phyloP scores from a whole-genome alignment of 1,284 basidiomycete genomes.

The Fistulina hepatica region DNA sequence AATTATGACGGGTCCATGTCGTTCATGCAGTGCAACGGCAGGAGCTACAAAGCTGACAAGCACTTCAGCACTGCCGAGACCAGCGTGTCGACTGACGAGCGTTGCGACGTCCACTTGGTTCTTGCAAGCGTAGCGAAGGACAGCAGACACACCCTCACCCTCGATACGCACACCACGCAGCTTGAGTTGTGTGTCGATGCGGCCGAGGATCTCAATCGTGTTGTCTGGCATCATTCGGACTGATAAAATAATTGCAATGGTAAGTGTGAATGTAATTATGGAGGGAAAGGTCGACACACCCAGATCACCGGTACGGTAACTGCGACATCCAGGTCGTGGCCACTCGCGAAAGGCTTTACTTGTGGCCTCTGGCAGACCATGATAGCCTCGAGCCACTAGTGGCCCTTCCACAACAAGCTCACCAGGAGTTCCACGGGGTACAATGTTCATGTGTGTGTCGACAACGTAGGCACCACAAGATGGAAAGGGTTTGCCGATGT shows the following conservation, averaged over 20 bases:
- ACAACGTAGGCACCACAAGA: conserved; percentile 13
- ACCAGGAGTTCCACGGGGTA: conserved; percentile 2
- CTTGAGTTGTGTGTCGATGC: conserved; percentile 52
- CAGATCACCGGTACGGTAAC: conserved; percentile 1
- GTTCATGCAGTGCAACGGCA: background rate
- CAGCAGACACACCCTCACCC: conserved; percentile 31
- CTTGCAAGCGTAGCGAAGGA: conserved; percentile 25
- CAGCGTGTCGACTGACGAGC: conserved; percentile 28
- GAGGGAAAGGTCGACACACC: background rate
- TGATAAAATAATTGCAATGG: too few relatives aligned
- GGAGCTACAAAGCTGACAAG: conserved; percentile 31
- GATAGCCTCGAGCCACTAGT: conserved; percentile 1
- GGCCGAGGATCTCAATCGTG: conserved; percentile 42
- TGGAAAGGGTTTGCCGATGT: conserved; percentile 12
- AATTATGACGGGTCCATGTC: conserved; percentile 1
- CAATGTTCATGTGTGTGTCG: conserved; percentile 2
- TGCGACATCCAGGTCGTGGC: background rate
- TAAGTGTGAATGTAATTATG: background rate
- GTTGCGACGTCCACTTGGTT: conserved; percentile 22
- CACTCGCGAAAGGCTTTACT: background rate
- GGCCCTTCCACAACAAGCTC: conserved; percentile 3
- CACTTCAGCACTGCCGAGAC: conserved; percentile 25
- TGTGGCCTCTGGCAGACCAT: background rate
- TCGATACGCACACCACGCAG: conserved; percentile 37
- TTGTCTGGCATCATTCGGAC: conserved; percentile 25